These are phyloP conservation scores for Larix sibirica DNA, from an alignment of 83 land plant genomes.

Conservation along the genomic window DNA sequence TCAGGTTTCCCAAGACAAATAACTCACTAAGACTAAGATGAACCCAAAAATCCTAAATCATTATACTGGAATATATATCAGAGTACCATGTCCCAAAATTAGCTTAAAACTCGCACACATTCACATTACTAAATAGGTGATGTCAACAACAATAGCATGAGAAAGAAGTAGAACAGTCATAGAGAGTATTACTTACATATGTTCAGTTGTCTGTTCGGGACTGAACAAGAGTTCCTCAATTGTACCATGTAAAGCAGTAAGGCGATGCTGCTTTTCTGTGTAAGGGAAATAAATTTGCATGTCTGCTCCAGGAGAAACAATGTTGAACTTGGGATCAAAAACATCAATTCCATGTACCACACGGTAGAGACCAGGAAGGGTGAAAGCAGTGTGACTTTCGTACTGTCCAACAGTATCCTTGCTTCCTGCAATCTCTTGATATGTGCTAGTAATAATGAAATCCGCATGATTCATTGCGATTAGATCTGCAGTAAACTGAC, in stretches of 20 bases:
- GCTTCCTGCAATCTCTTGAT: constrained; percentile 85
- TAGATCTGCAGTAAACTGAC: constrained; percentile 79
- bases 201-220: constrained; percentile 53
- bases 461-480: constrained; percentile 83
- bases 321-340: constrained; percentile 83
- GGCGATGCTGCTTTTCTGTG: constrained; percentile 45
- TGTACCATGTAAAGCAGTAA: constrained; percentile 48
- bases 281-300: constrained; percentile 60
- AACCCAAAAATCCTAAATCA: no score
- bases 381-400: constrained; percentile 72
- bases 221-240: constrained; percentile 53
- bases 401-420: constrained; percentile 71
- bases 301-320: constrained; percentile 81
- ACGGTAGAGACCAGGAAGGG: constrained; percentile 72
- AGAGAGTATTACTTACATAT: constrained; percentile 36
- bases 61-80: no score
- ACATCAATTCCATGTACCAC: constrained; percentile 79
- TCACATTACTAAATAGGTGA: no score
- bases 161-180: no score
- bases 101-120: no score
- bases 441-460: constrained; percentile 78
- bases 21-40: no score
- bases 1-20: no score
- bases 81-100: no score
- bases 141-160: no score